Evolutionary conservation across 768 basidiomycete species (phyloP).

Genomic region (Suillus placidus): DNA sequence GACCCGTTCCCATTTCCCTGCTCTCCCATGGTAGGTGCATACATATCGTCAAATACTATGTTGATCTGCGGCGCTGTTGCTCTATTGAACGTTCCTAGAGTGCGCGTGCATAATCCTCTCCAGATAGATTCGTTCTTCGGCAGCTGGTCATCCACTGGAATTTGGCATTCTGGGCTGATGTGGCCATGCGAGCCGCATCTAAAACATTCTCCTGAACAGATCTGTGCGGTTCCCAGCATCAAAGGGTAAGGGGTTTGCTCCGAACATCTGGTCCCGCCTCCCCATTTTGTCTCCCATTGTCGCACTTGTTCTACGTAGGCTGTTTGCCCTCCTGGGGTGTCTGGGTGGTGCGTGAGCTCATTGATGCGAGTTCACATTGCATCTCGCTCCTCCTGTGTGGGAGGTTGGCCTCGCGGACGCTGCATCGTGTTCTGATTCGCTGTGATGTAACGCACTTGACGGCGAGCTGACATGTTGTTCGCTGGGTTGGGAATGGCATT

Average conservation of each 20-base stretch:
- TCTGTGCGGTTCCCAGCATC: not conserved
- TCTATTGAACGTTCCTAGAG: not conserved
- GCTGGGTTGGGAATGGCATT: too few species aligned
- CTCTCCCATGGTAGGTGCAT: not conserved
- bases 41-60: not conserved
- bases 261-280: not conserved
- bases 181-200: not conserved
- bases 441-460: too few species aligned
- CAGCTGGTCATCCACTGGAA: not conserved
- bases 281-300: not conserved
- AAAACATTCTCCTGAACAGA: not conserved
- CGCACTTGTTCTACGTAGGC: too few species aligned
- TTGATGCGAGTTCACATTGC: too few species aligned
- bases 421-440: too few species aligned
- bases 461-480: too few species aligned
- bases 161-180: not conserved
- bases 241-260: not conserved
- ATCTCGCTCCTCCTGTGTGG: too few species aligned
- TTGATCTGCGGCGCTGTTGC: not conserved
- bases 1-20: constrained; percentile 5
- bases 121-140: not conserved
- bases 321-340: too few species aligned
- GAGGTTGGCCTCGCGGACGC: too few species aligned
- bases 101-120: not conserved
- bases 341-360: too few species aligned